Evolutionary conservation across 192 early-diverging fungal genomes (phyloP).

Genomic region (Spizellomyces punctatus): DNA sequence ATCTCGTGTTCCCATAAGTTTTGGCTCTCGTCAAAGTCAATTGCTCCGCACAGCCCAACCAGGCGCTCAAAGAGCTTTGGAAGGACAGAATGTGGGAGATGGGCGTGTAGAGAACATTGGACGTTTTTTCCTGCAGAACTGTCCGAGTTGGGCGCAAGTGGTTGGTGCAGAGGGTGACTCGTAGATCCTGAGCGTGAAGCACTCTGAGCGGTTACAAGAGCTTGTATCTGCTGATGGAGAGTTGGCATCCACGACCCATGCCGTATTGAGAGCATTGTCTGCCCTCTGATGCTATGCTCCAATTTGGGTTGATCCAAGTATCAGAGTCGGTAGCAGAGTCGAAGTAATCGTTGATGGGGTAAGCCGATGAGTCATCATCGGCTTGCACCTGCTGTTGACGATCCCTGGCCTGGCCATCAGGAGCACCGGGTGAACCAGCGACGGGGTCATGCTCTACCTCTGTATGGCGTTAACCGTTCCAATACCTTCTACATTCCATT

Average conservation of each 20-base stretch:
- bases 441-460: too few relatives aligned
- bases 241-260: background rate
- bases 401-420: too few relatives aligned
- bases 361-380: too few relatives aligned
- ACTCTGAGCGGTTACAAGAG: background rate
- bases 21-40: slow-evolving; percentile 47
- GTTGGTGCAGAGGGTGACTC: background rate
- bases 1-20: slow-evolving; percentile 71
- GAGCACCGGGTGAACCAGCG: too few relatives aligned
- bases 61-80: slow-evolving; percentile 65
- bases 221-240: background rate
- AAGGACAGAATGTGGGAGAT: slow-evolving; percentile 47
- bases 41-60: slow-evolving; percentile 66
- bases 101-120: slow-evolving; percentile 61
- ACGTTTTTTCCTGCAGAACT: slow-evolving; percentile 5
- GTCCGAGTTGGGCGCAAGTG: background rate
- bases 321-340: too few relatives aligned
- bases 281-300: too few relatives aligned
- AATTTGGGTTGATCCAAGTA: too few relatives aligned
- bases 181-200: background rate
- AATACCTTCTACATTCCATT: too few relatives aligned
- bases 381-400: too few relatives aligned
- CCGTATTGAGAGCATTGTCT: too few relatives aligned
- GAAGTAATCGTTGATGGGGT: too few relatives aligned
- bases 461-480: too few relatives aligned